Evolutionary conservation across 2,329 filamentous ascomycete species (phyloP).

Genomic region (Fusarium dimerum): DNA sequence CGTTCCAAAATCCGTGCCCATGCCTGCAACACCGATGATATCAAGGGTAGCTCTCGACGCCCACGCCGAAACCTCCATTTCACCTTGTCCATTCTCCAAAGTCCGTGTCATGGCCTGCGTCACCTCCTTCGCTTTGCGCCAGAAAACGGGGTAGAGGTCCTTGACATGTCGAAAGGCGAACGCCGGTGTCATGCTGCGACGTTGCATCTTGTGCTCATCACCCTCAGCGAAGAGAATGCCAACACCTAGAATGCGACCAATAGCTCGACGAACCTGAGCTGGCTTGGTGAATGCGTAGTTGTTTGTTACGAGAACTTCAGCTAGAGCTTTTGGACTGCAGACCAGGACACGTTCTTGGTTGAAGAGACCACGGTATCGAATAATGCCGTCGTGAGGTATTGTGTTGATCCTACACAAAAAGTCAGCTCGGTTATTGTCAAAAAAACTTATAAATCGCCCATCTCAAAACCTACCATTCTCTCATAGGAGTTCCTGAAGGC

Average conservation of each 20-base stretch:
- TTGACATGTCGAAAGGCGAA: slow-evolving; percentile 88
- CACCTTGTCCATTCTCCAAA: slow-evolving; percentile 37
- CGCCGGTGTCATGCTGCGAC: slow-evolving; percentile 77
- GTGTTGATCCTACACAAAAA: slow-evolving; percentile 54
- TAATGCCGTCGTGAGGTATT: slow-evolving; percentile 67
- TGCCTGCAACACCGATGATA: slow-evolving; percentile 72
- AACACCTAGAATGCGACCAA: slow-evolving; percentile 67
- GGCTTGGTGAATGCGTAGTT: slow-evolving; percentile 73
- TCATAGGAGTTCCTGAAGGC: slow-evolving; percentile 46
- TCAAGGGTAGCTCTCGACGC: slow-evolving; percentile 70
- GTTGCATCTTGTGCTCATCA: slow-evolving; percentile 82
- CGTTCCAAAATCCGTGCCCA: slow-evolving; percentile 70
- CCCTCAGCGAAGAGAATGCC: slow-evolving; percentile 82
- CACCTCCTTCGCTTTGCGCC: slow-evolving; percentile 72
- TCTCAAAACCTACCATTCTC: slow-evolving; percentile 45
- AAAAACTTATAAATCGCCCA: neutral
- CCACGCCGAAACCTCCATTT: slow-evolving; percentile 63
- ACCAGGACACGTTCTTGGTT: slow-evolving; percentile 65
- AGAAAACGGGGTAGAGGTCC: slow-evolving; percentile 81
- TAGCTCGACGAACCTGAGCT: slow-evolving; percentile 47
- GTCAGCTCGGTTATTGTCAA: slow-evolving; percentile 7
- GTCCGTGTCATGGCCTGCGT: slow-evolving; percentile 58
- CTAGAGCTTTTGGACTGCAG: slow-evolving; percentile 63
- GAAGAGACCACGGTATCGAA: slow-evolving; percentile 64
- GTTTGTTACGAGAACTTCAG: slow-evolving; percentile 68